Evolutionary conservation across 768 basidiomycete genomes (phyloP), one percentile per base, ranked within the genome.

Genomic region (Suillus spraguei): DNA sequence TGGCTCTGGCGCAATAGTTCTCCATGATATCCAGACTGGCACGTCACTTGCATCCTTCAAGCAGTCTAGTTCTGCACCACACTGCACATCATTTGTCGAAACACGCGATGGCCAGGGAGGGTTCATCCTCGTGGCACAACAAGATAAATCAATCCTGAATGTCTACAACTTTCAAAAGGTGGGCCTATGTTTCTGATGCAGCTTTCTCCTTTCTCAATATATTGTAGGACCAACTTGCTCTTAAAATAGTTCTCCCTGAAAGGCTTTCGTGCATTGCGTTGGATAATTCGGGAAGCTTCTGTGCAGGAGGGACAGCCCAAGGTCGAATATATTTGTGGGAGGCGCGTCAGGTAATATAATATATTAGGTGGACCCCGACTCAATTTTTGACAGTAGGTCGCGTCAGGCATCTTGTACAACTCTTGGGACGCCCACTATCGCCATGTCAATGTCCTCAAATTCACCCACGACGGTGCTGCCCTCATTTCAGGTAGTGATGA

Each of bases 401-500:
- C 91, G 11, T 97, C 96, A n/a, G 96, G 96, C n/a, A 88, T 96
- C 60, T 79, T 98, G 53, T 94, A 88, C 80, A 87, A 90, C 68
- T 85, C 92, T 0, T 95, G 95, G 87, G 96, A 98, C 64, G 96
- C 96, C 20, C 97, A 99, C 75, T 99, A 99, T 78, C 91, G 97
- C 63, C 83, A 88, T 72, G 85, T 98, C 60, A 91, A 86, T 64
- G 88, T 90, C 10, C 77, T 99, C 2, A 86, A 85, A 49, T 99
- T 98, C 73, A 91, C 94, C 10, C 81, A 81, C 22, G 95, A 97
- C 70, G 91, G 92, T 39, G 84, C 83, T 52, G 86, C 89, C 6
- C 36, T 99, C 52, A 69, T 98, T 20, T 92, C 94, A 39, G 94
- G 91, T 5, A 94, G 92, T 61, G 93, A 97, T 65, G 97, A 99